phyloP scores from a whole-genome alignment of 169 alveolate species.

The Neospora caninum region DNA sequence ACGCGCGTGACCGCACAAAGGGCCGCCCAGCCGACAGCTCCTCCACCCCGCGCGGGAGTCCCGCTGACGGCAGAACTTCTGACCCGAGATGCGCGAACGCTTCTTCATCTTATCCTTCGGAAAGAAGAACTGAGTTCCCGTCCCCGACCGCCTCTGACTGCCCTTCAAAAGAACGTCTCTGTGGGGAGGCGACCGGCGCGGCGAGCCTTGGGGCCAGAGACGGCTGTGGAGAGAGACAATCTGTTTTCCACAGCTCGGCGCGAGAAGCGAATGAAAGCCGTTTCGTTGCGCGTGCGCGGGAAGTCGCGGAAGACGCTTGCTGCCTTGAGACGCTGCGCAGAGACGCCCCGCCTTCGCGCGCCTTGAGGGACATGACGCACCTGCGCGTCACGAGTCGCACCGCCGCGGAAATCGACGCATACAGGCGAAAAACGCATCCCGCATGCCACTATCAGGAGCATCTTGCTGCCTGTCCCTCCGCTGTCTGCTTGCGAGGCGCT shows the following conservation, averaged over 20 bases:
- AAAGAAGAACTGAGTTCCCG: no score
- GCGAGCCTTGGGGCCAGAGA: no score
- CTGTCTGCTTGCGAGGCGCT: not conserved
- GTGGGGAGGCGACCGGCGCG: no score
- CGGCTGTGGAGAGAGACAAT: not conserved
- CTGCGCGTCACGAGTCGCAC: not conserved
- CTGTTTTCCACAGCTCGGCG: not conserved
- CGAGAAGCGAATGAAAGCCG: not conserved
- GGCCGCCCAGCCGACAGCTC: no score
- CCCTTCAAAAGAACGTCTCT: no score
- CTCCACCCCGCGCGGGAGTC: no score
- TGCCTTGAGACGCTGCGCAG: not conserved
- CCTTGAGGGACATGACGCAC: not conserved
- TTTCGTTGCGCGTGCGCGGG: no score
- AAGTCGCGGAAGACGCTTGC: not conserved
- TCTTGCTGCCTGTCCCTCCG: not conserved
- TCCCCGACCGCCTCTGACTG: no score
- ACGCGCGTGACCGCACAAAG: no score
- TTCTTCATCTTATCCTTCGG: no score
- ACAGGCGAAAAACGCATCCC: not conserved
- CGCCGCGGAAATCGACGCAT: not conserved
- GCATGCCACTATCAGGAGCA: not conserved
- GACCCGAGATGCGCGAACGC: no score
- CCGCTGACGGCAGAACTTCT: no score
- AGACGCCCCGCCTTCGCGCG: not conserved